These are phyloP conservation scores for Posidonia australis DNA, from an alignment of 106 monocot genomes.

Conservation along the genomic window DNA sequence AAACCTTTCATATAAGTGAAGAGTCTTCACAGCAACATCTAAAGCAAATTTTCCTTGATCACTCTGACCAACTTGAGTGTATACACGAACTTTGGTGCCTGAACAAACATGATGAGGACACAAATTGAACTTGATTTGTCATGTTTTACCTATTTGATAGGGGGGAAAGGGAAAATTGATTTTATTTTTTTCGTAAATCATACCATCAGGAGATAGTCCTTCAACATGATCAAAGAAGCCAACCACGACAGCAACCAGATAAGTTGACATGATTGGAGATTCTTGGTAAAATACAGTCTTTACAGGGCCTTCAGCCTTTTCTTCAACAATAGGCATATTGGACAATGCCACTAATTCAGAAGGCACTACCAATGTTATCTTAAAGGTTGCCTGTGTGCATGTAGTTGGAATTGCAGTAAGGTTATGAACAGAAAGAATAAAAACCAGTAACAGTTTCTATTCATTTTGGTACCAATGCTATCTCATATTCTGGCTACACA, in stretches of 20 bases:
- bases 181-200: background rate
- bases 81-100: slow-evolving; percentile 81
- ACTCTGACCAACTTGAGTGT: slow-evolving; percentile 72
- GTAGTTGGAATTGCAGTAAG: background rate
- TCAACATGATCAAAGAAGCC: slow-evolving; percentile 91
- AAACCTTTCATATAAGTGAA: slow-evolving; percentile 69
- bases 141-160: background rate
- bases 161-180: background rate
- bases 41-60: slow-evolving; percentile 89
- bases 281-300: slow-evolving; percentile 65
- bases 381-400: slow-evolving; percentile 67
- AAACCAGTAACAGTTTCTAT: too few species aligned
- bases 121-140: background rate
- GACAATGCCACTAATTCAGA: slow-evolving; percentile 80
- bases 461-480: too few species aligned
- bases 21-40: slow-evolving; percentile 81
- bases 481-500: too few species aligned
- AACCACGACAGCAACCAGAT: slow-evolving; percentile 88
- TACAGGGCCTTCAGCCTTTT: slow-evolving; percentile 39
- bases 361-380: slow-evolving; percentile 78
- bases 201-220: slow-evolving; percentile 57
- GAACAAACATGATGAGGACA: slow-evolving; percentile 2
- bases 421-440: too few species aligned
- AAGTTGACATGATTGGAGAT: slow-evolving; percentile 96
- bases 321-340: slow-evolving; percentile 70